phyloP scores from a whole-genome alignment of 805 yeast genomes.

The Wickerhamomyces bovis region DNA sequence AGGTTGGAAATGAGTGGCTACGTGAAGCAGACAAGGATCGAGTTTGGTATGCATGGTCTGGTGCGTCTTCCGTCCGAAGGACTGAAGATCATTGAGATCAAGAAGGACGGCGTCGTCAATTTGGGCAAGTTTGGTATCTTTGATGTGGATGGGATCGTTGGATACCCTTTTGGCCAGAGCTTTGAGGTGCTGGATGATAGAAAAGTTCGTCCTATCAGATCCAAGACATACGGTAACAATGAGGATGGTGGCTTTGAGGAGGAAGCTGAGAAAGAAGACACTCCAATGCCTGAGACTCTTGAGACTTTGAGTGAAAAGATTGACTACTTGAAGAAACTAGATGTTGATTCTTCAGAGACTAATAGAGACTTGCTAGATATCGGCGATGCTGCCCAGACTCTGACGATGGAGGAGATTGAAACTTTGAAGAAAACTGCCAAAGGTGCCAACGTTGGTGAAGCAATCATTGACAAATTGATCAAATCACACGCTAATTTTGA shows the following conservation, averaged over 20 bases:
- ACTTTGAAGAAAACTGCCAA: slow-evolving; percentile 66
- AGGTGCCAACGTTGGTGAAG: slow-evolving; percentile 57
- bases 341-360: slow-evolving; percentile 43
- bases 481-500: slow-evolving; percentile 82
- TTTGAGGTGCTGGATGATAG: slow-evolving; percentile 71
- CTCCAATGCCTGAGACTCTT: slow-evolving; percentile 23
- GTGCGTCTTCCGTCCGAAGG: slow-evolving; percentile 79
- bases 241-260: slow-evolving; percentile 27
- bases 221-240: slow-evolving; percentile 28
- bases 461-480: slow-evolving; percentile 75
- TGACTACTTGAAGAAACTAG: slow-evolving; percentile 25
- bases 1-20: slow-evolving; percentile 19
- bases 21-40: slow-evolving; percentile 1
- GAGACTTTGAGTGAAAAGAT: slow-evolving; percentile 22
- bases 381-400: slow-evolving; percentile 65
- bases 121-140: slow-evolving; percentile 93
- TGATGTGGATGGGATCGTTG: slow-evolving; percentile 65
- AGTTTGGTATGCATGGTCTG: slow-evolving; percentile 35
- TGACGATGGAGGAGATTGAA: slow-evolving; percentile 79
- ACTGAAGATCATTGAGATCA: slow-evolving; percentile 63
- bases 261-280: slow-evolving; percentile 29
- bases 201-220: slow-evolving; percentile 42
- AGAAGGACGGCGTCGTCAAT: slow-evolving; percentile 52
- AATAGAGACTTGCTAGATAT: slow-evolving; percentile 62
- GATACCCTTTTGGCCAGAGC: slow-evolving; percentile 81